phyloP scores from a whole-genome alignment of 352 stramenopile species.

The Phytophthora kernoviae region DNA sequence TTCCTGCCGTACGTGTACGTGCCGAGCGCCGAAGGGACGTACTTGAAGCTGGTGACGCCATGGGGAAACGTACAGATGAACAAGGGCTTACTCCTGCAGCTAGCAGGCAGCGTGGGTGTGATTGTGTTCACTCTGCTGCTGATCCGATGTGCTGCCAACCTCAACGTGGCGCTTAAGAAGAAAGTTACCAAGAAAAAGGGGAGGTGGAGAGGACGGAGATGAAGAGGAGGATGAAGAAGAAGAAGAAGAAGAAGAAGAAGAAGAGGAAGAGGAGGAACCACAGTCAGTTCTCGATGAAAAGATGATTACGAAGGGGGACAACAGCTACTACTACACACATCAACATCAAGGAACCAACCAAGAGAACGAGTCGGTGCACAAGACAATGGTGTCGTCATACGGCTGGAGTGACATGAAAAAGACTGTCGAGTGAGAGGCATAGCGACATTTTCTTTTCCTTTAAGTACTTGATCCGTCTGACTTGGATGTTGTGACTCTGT shows the following conservation, averaged over 20 bases:
- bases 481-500: slow-evolving; percentile 3
- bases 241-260: slow-evolving; percentile 12
- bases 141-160: slow-evolving; percentile 36
- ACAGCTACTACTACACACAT: slow-evolving; percentile 90
- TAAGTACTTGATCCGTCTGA: not conserved
- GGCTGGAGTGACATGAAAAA: slow-evolving; percentile 80
- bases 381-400: slow-evolving; percentile 75
- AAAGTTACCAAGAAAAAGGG: slow-evolving; percentile 13
- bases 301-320: slow-evolving; percentile 65
- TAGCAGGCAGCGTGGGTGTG: slow-evolving; percentile 35
- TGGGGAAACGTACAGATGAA: slow-evolving; percentile 67
- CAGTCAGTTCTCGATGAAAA: slow-evolving; percentile 64
- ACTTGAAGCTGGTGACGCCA: slow-evolving; percentile 77
- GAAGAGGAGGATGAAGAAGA: slow-evolving; percentile 12
- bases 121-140: slow-evolving; percentile 46
- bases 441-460: not conserved
- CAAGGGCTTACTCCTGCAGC: slow-evolving; percentile 49
- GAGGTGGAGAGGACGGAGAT: not conserved
- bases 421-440: slow-evolving; percentile 60
- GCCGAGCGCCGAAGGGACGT: slow-evolving; percentile 52
- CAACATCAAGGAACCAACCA: slow-evolving; percentile 37
- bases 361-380: slow-evolving; percentile 32
- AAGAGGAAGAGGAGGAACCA: slow-evolving; percentile 23
- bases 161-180: slow-evolving; percentile 43
- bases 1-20: slow-evolving; percentile 84